Base-by-base conservation (phyloP, 257 asterid genomes). In the Phtheirospermum japonicum region DNA sequence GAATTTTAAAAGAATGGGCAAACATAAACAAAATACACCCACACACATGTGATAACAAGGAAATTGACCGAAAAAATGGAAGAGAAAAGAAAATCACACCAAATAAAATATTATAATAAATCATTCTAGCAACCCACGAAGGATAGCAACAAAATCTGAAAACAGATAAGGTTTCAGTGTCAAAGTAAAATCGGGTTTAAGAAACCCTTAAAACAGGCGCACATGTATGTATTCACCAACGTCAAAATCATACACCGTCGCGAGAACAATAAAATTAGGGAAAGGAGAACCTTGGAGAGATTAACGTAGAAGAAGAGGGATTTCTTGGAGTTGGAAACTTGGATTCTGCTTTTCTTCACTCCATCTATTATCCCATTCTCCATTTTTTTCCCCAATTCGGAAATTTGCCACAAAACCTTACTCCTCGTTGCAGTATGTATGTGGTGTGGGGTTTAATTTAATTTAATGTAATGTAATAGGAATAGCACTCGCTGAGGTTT, bases 281-380 rank as follows among this genome's bases (percentile, higher is more conserved):
- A 28, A 14, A 31, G n/a, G 14, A 52, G 36, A 31, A 76, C 81
- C 81, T 73, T 76, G 43, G 84, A 68, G 50, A 79, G 79, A 57
- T 78, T 78, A 46, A 79, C 84, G 50, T 79, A 75, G 53, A 76
- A 79, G 64, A 79, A 75, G 56, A 79, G 73, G 54, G 84, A 71
- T 67, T 60, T 79, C 69, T 79, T 79, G 56, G 84, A 66, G 63
- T 73, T 75, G 71, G 84, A 79, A 39, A 79, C 81, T 67, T 73
- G 84, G 60, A 79, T 76, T 43, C 75, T 57, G 69, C 66, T 76
- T 40, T 70, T 73, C 70, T 68, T 76, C 37, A 58, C 46, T 14
- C 71, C 79, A 20, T 72, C 75, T 9, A 56, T 40, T 16, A 64
- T 59, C 48, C 59, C 70, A 30, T 54, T 63, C 70, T 75, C 77